phyloP scores from a whole-genome alignment of 208 protist species.

The Vickermania ingenoplastis region DNA sequence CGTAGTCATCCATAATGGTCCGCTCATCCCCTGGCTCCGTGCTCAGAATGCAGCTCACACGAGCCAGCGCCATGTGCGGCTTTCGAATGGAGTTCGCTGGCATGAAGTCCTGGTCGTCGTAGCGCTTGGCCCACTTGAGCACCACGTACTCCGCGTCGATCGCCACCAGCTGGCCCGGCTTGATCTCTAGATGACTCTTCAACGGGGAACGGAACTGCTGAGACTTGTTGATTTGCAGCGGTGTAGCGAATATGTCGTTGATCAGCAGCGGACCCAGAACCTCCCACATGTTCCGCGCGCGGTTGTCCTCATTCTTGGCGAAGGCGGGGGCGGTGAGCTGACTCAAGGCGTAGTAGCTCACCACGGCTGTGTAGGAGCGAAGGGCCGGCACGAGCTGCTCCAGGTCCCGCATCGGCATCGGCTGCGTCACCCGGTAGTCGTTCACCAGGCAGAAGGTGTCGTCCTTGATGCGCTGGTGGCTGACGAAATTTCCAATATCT shows the following conservation, averaged over 20 bases:
- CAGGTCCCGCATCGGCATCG: conserved; percentile 61
- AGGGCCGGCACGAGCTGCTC: conserved; percentile 68
- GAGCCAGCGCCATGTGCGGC: conserved; percentile 78
- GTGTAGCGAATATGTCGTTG: conserved; percentile 63
- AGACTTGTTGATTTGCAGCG: conserved; percentile 45
- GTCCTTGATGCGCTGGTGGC: conserved; percentile 75
- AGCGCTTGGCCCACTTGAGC: conserved; percentile 51
- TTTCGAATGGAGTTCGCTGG: conserved; percentile 40
- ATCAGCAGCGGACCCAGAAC: conserved; percentile 64
- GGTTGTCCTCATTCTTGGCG: conserved; percentile 49
- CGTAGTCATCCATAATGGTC: conserved; percentile 87
- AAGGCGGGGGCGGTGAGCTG: conserved; percentile 54
- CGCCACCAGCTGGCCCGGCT: conserved; percentile 64
- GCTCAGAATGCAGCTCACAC: conserved; percentile 83
- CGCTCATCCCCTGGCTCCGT: conserved; percentile 68
- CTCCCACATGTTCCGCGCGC: conserved; percentile 72
- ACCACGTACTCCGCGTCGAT: conserved; percentile 89
- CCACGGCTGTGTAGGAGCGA: conserved; percentile 64
- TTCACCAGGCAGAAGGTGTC: conserved; percentile 80
- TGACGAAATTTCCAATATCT: conserved; percentile 83
- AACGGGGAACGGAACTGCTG: conserved; percentile 70
- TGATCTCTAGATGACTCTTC: conserved; percentile 54
- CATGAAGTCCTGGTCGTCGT: conserved; percentile 25
- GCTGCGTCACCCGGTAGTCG: conserved; percentile 77
- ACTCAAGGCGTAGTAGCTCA: conserved; percentile 78